Conservation (phyloP, 495 filamentous ascomycete genomes). For the Thermochaetoides thermophila region DNA sequence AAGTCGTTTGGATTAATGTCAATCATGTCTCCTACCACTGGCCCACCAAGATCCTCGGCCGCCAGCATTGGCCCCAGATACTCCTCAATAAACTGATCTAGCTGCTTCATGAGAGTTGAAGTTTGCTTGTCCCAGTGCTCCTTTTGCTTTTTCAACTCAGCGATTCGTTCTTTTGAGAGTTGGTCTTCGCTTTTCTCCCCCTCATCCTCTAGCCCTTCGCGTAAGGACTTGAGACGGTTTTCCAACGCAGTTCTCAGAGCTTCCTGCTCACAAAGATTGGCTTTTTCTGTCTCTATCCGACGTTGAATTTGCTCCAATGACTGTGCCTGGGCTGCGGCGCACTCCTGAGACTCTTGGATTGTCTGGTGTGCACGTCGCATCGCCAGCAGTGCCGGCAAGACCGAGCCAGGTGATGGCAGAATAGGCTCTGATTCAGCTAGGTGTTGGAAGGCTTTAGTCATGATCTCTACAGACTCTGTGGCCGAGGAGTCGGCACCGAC, state of each 20-base stretch:
- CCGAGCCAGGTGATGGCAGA: conserved; percentile 49
- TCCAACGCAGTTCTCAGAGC: conserved; percentile 38
- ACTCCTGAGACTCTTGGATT: conserved; percentile 46
- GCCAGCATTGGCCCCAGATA: conserved; percentile 69
- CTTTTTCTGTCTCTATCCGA: conserved; percentile 43
- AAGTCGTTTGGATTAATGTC: conserved; percentile 43
- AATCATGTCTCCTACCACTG: conserved; percentile 60
- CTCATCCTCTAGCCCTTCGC: conserved; percentile 35
- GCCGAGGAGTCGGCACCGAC: conserved; percentile 7
- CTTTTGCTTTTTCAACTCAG: conserved; percentile 42
- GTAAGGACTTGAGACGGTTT: conserved; percentile 34
- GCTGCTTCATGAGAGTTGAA: conserved; percentile 38
- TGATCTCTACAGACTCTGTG: conserved; percentile 30
- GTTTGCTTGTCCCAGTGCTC: conserved; percentile 40
- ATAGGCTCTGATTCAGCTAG: conserved; percentile 44
- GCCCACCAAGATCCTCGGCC: conserved; percentile 74
- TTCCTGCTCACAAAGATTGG: conserved; percentile 49
- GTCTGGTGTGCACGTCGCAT: conserved; percentile 47
- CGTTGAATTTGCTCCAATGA: conserved; percentile 38
- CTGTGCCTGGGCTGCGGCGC: conserved; percentile 38
- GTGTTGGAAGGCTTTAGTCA: conserved; percentile 50
- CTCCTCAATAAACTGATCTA: conserved; percentile 59
- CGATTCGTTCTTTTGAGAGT: conserved; percentile 41
- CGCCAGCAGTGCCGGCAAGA: conserved; percentile 56
- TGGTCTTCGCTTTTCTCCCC: conserved; percentile 43